Evolutionary conservation across 2,329 filamentous ascomycete genomes (phyloP).

Genomic region (Xylariaceae sp.): DNA sequence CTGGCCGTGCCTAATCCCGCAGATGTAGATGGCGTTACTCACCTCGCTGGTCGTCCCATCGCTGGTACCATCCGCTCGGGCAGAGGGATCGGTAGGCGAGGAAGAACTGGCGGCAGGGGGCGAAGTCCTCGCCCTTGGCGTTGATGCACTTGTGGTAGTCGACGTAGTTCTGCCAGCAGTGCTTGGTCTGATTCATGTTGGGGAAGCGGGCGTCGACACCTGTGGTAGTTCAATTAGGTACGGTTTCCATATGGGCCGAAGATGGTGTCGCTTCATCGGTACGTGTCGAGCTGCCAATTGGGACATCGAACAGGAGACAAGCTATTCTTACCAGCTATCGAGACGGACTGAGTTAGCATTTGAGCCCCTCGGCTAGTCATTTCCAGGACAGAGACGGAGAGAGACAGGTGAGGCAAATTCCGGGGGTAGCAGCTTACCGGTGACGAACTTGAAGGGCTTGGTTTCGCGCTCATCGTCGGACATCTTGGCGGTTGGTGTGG

Average conservation of each 20-base stretch:
- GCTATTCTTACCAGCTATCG: slow-evolving; percentile 29
- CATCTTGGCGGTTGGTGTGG: slow-evolving; percentile 65
- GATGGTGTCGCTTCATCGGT: neutral
- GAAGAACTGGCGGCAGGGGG: slow-evolving; percentile 94
- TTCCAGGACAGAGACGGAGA: neutral
- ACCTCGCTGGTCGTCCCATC: slow-evolving; percentile 98
- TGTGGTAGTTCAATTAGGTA: slow-evolving; percentile 39
- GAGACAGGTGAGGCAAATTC: slow-evolving; percentile 24
- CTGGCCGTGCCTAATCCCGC: neutral
- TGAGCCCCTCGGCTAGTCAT: slow-evolving; percentile 13
- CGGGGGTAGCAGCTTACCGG: slow-evolving; percentile 63
- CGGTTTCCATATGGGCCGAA: neutral
- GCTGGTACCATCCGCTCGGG: slow-evolving; percentile 87
- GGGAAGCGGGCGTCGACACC: slow-evolving; percentile 99
- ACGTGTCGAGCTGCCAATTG: neutral
- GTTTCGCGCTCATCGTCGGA: slow-evolving; percentile 84
- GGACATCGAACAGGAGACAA: slow-evolving; percentile 4
- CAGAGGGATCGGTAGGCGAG: slow-evolving; percentile 96
- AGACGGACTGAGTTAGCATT: slow-evolving; percentile 20
- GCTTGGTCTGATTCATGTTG: slow-evolving; percentile 97
- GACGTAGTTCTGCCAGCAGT: slow-evolving; percentile 99
- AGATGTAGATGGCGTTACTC: slow-evolving; percentile 38
- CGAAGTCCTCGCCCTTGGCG: slow-evolving; percentile 98
- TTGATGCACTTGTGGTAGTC: slow-evolving; percentile 99
- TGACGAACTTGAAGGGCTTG: slow-evolving; percentile 99